These are phyloP conservation scores for Plantago elongata DNA, from an alignment of 257 asterid species.

Conservation along the genomic window DNA sequence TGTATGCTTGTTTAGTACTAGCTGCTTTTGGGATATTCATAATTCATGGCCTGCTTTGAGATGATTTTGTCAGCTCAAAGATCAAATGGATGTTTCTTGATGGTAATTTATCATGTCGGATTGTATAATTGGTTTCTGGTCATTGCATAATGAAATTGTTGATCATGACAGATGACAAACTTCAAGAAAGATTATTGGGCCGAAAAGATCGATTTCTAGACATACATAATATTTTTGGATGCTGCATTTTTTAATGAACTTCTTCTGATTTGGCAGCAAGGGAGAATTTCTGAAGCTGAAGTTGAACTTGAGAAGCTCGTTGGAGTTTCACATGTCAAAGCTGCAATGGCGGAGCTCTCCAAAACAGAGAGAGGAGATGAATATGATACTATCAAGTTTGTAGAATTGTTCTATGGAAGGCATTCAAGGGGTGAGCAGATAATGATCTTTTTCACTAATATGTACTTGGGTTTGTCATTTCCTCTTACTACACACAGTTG, in stretches of 20 bases:
- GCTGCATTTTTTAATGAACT: slow-evolving; percentile 3
- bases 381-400: slow-evolving; percentile 36
- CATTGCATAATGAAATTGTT: background rate
- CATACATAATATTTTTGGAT: background rate
- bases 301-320: slow-evolving; percentile 71
- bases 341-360: slow-evolving; percentile 72
- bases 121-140: background rate
- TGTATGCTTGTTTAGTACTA: too few species aligned
- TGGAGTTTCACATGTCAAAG: slow-evolving; percentile 62
- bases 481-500: slow-evolving; percentile 1
- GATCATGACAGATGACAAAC: slow-evolving; percentile 1
- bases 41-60: too few species aligned
- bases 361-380: slow-evolving; percentile 76
- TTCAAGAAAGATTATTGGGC: background rate
- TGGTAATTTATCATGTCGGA: background rate
- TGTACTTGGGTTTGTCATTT: slow-evolving; percentile 2
- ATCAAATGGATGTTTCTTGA: background rate
- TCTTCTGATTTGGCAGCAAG: slow-evolving; percentile 43
- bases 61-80: background rate
- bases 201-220: background rate
- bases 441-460: slow-evolving; percentile 7
- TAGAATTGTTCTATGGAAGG: slow-evolving; percentile 65
- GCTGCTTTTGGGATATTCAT: too few species aligned
- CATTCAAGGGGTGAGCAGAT: slow-evolving; percentile 66
- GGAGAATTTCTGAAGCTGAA: slow-evolving; percentile 80